Percentiles rank a stretch among this genome's conserved stretches.
phyloP scores from a whole-genome alignment of 176 grass and related monocot species.

The Bonia amplexicaulis region DNA sequence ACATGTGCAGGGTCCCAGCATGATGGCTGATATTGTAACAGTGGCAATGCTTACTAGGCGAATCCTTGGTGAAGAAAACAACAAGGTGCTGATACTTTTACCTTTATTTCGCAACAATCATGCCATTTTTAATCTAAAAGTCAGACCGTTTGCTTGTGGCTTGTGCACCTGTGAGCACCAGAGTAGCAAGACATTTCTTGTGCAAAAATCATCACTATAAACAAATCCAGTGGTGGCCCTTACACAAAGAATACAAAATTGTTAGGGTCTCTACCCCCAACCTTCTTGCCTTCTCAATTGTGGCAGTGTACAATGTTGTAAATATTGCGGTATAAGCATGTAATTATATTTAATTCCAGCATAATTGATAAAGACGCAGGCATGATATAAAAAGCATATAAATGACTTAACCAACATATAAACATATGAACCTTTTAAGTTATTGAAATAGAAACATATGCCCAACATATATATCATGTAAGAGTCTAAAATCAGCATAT shows the following conservation, averaged over 20 bases:
- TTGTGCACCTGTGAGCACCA: not conserved
- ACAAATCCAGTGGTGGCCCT: not conserved
- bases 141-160: not conserved
- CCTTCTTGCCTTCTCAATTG: slow-evolving; percentile 12
- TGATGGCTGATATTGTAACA: slow-evolving; percentile 80
- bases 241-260: not conserved
- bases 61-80: slow-evolving; percentile 92
- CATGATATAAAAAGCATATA: no score
- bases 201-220: not conserved
- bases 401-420: no score
- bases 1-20: slow-evolving; percentile 55
- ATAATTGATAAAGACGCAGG: no score
- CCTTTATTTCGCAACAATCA: slow-evolving; percentile 1
- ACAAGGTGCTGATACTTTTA: slow-evolving; percentile 43
- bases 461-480: no score
- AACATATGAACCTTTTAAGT: no score
- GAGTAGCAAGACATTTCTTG: not conserved
- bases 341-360: no score
- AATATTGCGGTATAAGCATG: no score
- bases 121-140: not conserved
- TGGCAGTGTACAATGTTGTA: no score
- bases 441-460: no score
- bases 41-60: slow-evolving; percentile 74
- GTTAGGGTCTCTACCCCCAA: not conserved
- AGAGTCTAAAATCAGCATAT: no score